Base-by-base conservation (phyloP, 1,139 yeast genomes). In the Saccharomyces hybrid region DNA sequence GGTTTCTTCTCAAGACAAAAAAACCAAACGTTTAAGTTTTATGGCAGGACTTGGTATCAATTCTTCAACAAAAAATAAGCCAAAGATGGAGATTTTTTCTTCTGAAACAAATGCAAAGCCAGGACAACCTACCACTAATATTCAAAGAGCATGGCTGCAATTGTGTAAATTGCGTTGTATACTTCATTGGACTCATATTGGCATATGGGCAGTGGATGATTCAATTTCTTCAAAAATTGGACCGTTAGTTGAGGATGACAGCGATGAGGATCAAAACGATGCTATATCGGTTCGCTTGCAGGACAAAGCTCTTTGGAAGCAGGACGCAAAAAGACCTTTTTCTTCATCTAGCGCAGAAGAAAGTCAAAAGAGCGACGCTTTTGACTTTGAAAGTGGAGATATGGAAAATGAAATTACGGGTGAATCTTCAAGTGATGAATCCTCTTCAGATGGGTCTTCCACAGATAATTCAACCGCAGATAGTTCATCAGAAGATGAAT, bases 141-240 rank as follows among this genome's bases (percentile, higher is more conserved):
- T 73, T 11, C 74, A 70, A 55, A 73, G 77, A 57, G 80, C 81
- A 2, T 84, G 88, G 87, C 73, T 77, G 26, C 87, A 82, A 62
- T 69, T 83, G 49, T 73, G 79, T 42, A 75, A 81, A 60, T 68
- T 83, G 26, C 75, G 86, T 55, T 78, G 79, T 31, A 79, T 81
- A 58, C 76, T 90, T 61, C 88, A 86, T 71, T 91, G 95, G 93
- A 78, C 95, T n/a, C 83, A 89, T 60, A 70, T 85, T 31, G 98
- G 98, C 42, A 67, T 75, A 5, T 73, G 75, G 77, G 72, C 72
- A 19, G 54, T 67, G 3, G 75, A 69, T 29, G 66, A 70, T 58
- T 61, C 72, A 2, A 57, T 67, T 19, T 62, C 65, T 13, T 62
- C 70, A 5, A 68, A 64, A 52, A 65, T 73, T 34, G 70, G 69